phyloP scores from a whole-genome alignment of 2,329 filamentous ascomycete genomes.

The Didymella pinodella region DNA sequence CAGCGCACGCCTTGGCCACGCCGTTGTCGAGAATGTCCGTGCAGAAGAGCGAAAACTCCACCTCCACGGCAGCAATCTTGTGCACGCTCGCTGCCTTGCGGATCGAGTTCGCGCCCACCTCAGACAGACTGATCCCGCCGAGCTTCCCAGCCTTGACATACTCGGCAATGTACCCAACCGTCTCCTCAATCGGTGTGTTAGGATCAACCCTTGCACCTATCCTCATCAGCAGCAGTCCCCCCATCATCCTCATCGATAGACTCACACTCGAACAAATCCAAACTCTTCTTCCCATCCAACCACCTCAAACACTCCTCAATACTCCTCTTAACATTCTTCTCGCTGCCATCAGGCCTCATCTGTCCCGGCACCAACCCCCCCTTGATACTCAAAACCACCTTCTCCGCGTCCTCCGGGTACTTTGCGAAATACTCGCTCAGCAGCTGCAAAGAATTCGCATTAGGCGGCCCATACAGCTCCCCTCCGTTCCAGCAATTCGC shows the following conservation, averaged over 20 bases:
- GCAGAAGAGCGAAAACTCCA: slow-evolving; percentile 66
- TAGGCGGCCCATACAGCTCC: slow-evolving; percentile 57
- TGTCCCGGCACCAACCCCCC: slow-evolving; percentile 51
- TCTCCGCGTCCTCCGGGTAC: slow-evolving; percentile 60
- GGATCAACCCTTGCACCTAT: slow-evolving; percentile 53
- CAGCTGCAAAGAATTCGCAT: slow-evolving; percentile 58
- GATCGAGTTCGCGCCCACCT: slow-evolving; percentile 57
- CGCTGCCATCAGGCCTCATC: slow-evolving; percentile 51
- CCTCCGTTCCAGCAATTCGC: slow-evolving; percentile 62
- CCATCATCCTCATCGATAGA: neutral
- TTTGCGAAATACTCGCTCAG: slow-evolving; percentile 61
- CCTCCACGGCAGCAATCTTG: slow-evolving; percentile 66
- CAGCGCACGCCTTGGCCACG: slow-evolving; percentile 63
- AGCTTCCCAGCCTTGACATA: slow-evolving; percentile 54
- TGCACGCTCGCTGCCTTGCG: slow-evolving; percentile 60
- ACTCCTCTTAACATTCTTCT: slow-evolving; percentile 52
- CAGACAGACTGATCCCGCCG: slow-evolving; percentile 57
- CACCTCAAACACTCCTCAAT: slow-evolving; percentile 57
- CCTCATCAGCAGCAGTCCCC: neutral
- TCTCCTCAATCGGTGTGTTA: slow-evolving; percentile 55
- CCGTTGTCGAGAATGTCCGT: slow-evolving; percentile 66
- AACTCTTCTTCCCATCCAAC: slow-evolving; percentile 57
- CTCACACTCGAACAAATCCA: slow-evolving; percentile 58
- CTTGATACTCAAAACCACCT: slow-evolving; percentile 62
- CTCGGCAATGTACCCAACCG: slow-evolving; percentile 52